Evolutionary conservation across 805 yeast species (phyloP), one percentile per base, ranked within the genome.

Genomic region (Ogataea pilisensis): DNA sequence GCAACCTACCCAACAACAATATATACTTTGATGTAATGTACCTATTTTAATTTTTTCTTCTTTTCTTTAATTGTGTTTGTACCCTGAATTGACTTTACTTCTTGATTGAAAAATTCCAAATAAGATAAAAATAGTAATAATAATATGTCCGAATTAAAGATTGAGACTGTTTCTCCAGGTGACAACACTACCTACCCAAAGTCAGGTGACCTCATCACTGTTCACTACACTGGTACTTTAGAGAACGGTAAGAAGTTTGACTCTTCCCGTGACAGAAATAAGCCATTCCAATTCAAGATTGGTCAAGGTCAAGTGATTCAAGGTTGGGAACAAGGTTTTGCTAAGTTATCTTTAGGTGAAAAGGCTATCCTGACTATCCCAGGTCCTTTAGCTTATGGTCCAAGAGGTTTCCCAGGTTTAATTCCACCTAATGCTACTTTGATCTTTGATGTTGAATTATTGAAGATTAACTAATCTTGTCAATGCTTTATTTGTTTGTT

Each of bases 351-450:
- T 39, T 76, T 89, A 38, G 98, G 98, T 58, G 88, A 93, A 70
- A 85, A 84, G 74, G 96, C 97, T 38, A 76, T 84, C 63, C 74
- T 91, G 61, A 88, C 95, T 57, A 88, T 91, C 57, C 95, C 96
- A 57, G 95, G 96, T 51, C 78, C 80, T 57, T 84, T 86, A 70
- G 98, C 95, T 54, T 91, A 91, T 69, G 97, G 97, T 49, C 76
- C 77, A 51, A 82, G 95, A 69, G 98, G 98, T 37, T 88, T 85
- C 81, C 97, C 97, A 54, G 96, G 96, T 54, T 72, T 88, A 61
- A 91, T 91, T 62, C 98, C 98, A 51, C 96, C 96, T 55, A 88
- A 87, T 66, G 95, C 97, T 50, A 90, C 96, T 54, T 78, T 91
- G 69, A 71, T 87, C 57, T 85, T 85, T 54, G 93, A 85, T 54